These are phyloP conservation scores for Handroanthus guayacan DNA, from an alignment of 257 asterid genomes.

Conservation along the genomic window DNA sequence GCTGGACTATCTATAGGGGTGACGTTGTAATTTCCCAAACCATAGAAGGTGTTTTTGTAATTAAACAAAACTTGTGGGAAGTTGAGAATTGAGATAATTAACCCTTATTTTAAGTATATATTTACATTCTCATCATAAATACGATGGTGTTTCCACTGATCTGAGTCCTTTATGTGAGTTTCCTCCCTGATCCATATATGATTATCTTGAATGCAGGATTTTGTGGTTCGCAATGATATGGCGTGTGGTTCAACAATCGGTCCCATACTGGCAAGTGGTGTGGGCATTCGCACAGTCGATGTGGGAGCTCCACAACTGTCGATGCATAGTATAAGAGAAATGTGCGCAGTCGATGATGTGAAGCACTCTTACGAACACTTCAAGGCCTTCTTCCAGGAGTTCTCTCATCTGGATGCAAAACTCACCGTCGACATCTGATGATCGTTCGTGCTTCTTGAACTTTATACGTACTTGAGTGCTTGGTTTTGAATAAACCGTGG, in stretches of 20 bases:
- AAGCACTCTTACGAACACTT: conserved; percentile 82
- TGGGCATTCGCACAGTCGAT: conserved; percentile 87
- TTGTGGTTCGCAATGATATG: conserved; percentile 92
- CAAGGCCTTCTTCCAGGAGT: conserved; percentile 79
- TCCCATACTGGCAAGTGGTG: conserved; percentile 93
- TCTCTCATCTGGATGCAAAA: conserved; percentile 73
- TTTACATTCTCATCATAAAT: neutral
- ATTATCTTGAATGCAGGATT: conserved; percentile 58
- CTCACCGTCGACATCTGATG: conserved; percentile 60
- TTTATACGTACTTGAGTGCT: neutral
- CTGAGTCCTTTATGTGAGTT: neutral
- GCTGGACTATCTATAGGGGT: no score
- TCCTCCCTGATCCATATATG: conserved; percentile 1
- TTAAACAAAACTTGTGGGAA: no score
- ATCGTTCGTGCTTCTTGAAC: conserved; percentile 1
- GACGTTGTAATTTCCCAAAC: no score
- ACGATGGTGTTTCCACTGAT: neutral
- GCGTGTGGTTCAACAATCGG: conserved; percentile 95
- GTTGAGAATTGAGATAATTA: no score
- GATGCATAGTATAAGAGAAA: conserved; percentile 97
- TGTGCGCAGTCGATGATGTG: conserved; percentile 95
- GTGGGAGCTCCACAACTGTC: conserved; percentile 93
- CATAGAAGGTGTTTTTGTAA: no score
- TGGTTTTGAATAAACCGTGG: neutral
- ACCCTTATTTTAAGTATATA: no score